Percentiles rank a stretch among this genome's conserved stretches.
Evolutionary conservation across 2,329 filamentous ascomycete genomes (phyloP).

Genomic region (Camillea tinctor): DNA sequence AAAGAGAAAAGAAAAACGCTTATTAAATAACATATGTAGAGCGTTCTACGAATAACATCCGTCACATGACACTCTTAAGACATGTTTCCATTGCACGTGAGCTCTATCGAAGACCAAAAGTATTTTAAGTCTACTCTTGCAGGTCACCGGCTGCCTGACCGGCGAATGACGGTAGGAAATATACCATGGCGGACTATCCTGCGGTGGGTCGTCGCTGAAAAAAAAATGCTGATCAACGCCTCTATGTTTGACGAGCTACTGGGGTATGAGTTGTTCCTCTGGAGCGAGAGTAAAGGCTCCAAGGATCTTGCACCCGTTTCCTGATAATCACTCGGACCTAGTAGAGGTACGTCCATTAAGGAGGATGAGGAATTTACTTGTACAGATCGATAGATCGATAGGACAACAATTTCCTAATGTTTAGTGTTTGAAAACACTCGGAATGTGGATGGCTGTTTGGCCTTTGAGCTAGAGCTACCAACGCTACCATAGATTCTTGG

Average conservation of each 20-base stretch:
- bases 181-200: neutral
- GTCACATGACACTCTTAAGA: too few species aligned
- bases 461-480: neutral
- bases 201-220: neutral
- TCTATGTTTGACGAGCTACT: neutral
- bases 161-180: neutral
- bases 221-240: neutral
- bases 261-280: neutral
- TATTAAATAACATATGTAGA: too few species aligned
- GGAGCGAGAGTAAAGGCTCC: too few species aligned
- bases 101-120: neutral
- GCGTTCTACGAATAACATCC: too few species aligned
- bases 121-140: neutral
- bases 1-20: too few species aligned
- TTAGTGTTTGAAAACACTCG: neutral
- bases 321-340: neutral
- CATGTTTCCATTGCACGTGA: too few species aligned
- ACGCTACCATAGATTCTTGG: neutral
- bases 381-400: neutral
- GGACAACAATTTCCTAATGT: neutral
- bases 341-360: neutral
- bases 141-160: neutral
- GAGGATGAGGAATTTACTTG: neutral
- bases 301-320: too few species aligned
- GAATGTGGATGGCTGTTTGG: neutral